A percentile compares a stretch with the other conserved stretches of the same genome.
Evolutionary conservation across 331 rosid species (phyloP).

Genomic region (Rhamnella rubrinervis): DNA sequence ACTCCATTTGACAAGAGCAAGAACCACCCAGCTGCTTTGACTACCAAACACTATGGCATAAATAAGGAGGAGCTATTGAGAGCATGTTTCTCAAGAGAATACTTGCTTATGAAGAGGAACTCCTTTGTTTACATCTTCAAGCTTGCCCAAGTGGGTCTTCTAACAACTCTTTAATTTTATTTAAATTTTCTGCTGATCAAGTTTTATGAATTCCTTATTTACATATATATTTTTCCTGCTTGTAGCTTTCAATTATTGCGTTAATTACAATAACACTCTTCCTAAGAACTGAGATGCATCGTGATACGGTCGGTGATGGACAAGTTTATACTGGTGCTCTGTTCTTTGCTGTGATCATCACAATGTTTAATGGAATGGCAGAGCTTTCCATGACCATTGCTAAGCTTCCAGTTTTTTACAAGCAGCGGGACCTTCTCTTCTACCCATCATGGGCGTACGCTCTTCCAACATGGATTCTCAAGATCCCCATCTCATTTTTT

Average conservation of each 20-base stretch:
- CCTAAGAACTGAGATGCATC: constrained; percentile 10
- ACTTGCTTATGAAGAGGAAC: constrained; percentile 45
- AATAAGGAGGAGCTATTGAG: constrained; percentile 34
- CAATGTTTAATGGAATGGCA: constrained; percentile 14
- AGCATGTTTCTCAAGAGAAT: constrained; percentile 37
- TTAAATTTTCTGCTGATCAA: not conserved
- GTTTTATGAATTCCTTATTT: not conserved
- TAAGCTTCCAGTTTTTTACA: constrained; percentile 24
- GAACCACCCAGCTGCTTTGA: constrained; percentile 41
- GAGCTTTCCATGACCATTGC: constrained; percentile 15
- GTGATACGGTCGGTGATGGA: not conserved
- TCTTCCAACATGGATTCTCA: constrained; percentile 12
- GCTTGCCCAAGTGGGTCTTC: constrained; percentile 26
- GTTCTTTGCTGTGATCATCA: not conserved
- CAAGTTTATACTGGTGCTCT: not conserved
- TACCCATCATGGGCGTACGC: constrained; percentile 16
- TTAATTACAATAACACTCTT: not conserved
- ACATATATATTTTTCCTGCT: not conserved
- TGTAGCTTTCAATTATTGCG: constrained; percentile 11
- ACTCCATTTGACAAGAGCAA: constrained; percentile 41
- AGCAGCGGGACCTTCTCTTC: constrained; percentile 16
- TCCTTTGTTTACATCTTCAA: constrained; percentile 42
- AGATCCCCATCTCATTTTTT: constrained; percentile 2
- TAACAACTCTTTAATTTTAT: not conserved
- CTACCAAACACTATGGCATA: constrained; percentile 35